These are phyloP conservation scores for Mycena filopes DNA, from an alignment of 768 basidiomycete species.

Conservation along the genomic window DNA sequence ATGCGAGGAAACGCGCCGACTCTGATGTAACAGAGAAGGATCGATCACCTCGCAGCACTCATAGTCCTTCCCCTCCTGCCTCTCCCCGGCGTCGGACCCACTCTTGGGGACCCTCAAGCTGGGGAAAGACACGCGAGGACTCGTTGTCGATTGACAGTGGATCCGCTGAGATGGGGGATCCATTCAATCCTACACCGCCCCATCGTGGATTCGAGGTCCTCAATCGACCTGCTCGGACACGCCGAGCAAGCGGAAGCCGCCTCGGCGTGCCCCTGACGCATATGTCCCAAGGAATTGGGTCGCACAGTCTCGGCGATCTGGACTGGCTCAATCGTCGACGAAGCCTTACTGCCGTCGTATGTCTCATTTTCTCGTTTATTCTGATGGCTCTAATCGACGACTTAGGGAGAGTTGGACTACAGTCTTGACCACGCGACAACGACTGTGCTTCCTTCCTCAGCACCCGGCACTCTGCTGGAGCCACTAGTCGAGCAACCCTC, in stretches of 20 bases:
- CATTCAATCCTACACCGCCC: constrained; percentile 49
- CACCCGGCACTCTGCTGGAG: constrained; percentile 51
- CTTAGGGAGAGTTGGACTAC: constrained; percentile 80
- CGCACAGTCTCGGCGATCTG: constrained; percentile 71
- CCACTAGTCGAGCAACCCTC: constrained; percentile 6
- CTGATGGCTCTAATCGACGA: constrained; percentile 30
- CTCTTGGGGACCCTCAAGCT: constrained; percentile 60
- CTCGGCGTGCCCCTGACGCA: constrained; percentile 36
- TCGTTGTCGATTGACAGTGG: constrained; percentile 56
- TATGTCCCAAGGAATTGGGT: constrained; percentile 28
- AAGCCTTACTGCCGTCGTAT: constrained; percentile 75
- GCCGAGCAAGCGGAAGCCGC: constrained; percentile 47
- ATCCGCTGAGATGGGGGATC: constrained; percentile 42
- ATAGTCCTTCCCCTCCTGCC: constrained; percentile 52
- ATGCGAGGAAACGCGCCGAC: constrained; percentile 35
- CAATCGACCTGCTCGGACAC: constrained; percentile 55
- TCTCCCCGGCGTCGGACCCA: constrained; percentile 58
- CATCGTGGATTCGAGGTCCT: constrained; percentile 62
- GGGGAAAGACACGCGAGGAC: constrained; percentile 56
- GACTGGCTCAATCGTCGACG: constrained; percentile 84
- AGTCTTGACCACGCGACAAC: constrained; percentile 67
- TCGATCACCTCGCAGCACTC: constrained; percentile 46
- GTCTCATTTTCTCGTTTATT: constrained; percentile 39
- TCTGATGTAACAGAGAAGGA: constrained; percentile 44
- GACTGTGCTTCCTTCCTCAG: constrained; percentile 58